A percentile compares a stretch with the other conserved stretches of the same genome.
Conservation (phyloP, 805 yeast species). For the Teunomyces tritomae region DNA sequence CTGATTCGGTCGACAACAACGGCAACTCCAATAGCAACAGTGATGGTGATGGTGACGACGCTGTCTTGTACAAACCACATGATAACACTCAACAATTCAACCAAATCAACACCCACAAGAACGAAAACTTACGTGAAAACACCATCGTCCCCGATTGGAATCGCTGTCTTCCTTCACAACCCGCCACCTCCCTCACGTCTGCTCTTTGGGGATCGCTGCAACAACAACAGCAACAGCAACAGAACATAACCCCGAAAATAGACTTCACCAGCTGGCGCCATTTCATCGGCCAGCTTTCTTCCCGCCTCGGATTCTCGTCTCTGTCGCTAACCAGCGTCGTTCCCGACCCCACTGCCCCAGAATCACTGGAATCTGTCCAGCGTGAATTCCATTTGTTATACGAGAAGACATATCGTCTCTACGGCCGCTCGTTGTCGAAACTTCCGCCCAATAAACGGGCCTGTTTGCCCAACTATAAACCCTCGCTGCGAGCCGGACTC, state of each 20-base stretch:
- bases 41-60: constrained; percentile 29
- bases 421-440: constrained; percentile 36
- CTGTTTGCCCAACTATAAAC: constrained; percentile 37
- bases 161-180: constrained; percentile 29
- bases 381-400: constrained; percentile 31
- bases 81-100: constrained; percentile 37
- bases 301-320: constrained; percentile 34
- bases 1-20: not conserved
- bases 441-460: constrained; percentile 37
- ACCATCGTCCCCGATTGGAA: constrained; percentile 44
- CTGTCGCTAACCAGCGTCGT: constrained; percentile 27
- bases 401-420: constrained; percentile 36
- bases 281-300: constrained; percentile 32
- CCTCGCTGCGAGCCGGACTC: constrained; percentile 18
- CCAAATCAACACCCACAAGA: constrained; percentile 43
- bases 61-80: constrained; percentile 45
- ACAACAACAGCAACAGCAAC: not conserved
- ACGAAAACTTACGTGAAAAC: constrained; percentile 40
- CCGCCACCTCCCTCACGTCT: constrained; percentile 15
- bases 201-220: constrained; percentile 21
- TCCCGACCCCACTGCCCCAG: constrained; percentile 11
- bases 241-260: constrained; percentile 6
- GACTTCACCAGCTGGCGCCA: constrained; percentile 37
- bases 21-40: not conserved
- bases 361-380: constrained; percentile 19